Percentiles rank a stretch among this genome's conserved stretches.
phyloP scores from a whole-genome alignment of 2,329 filamentous ascomycete genomes.

The Aspergillus sp. region DNA sequence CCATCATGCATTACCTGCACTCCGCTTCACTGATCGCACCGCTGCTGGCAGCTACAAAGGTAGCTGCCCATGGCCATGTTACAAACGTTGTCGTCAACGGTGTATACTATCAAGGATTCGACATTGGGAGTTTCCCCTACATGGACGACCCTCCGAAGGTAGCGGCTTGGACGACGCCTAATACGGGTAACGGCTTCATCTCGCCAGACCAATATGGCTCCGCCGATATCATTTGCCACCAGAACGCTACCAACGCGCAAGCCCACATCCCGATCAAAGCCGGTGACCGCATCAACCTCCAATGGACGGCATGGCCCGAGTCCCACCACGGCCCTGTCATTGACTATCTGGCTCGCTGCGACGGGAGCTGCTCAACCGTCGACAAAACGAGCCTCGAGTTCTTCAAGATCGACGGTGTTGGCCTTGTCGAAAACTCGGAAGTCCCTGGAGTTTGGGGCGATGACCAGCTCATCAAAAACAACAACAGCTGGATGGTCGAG shows the following conservation, averaged over 20 bases:
- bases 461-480: slow-evolving; percentile 48
- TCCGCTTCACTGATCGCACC: slow-evolving; percentile 24
- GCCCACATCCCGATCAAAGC: slow-evolving; percentile 54
- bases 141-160: slow-evolving; percentile 32
- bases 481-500: slow-evolving; percentile 45
- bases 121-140: slow-evolving; percentile 31
- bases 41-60: slow-evolving; percentile 29
- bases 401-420: slow-evolving; percentile 60
- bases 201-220: slow-evolving; percentile 36
- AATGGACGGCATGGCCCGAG: slow-evolving; percentile 62
- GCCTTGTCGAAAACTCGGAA: slow-evolving; percentile 44
- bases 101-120: slow-evolving; percentile 39
- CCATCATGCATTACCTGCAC: slow-evolving; percentile 12
- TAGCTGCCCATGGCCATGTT: slow-evolving; percentile 30
- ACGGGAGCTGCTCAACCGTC: slow-evolving; percentile 51
- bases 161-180: slow-evolving; percentile 54
- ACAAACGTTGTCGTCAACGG: slow-evolving; percentile 38
- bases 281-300: slow-evolving; percentile 54
- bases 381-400: slow-evolving; percentile 52
- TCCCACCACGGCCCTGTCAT: slow-evolving; percentile 61
- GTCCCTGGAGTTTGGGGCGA: slow-evolving; percentile 51
- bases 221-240: slow-evolving; percentile 60
- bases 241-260: slow-evolving; percentile 48
- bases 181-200: slow-evolving; percentile 53
- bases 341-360: slow-evolving; percentile 58